Evolutionary conservation across 257 asterid genomes (phyloP), one percentile per base, ranked within the genome.

Genomic region (Rehmannia glutinosa): DNA sequence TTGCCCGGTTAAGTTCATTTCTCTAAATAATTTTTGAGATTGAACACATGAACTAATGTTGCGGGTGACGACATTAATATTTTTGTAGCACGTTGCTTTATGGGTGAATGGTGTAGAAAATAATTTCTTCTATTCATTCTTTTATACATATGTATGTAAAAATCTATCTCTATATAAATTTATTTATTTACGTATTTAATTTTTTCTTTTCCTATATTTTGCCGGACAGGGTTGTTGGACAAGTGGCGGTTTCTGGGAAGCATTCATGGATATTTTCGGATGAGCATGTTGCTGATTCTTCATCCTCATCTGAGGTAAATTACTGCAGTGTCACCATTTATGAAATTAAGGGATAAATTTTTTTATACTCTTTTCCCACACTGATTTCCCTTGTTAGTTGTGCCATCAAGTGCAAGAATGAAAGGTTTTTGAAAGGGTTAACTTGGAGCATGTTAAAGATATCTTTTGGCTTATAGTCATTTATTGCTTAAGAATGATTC

Each of bases 191-290:
- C 41, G 24, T 63, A 20, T 30, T 3, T 56, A 6, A 28, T 6
- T 39, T 36, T 46, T 50, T 69, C 36, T 53, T 72, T 68, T 58
- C 36, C 8, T 63, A 6, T 72, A 2, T 74, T 72, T 36, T 58
- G 53, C 53, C 73, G 61, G 46, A 64, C 84, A 90, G 99, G 80
- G 76, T 86, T 78, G 89, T 93, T 57, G 99, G 99, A 73, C 79
- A 85, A 64, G 92, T 88, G 45, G 99, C 97, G 69, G 82, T 88
- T 77, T 83, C 95, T 42, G 99, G 97, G 77, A 88, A 86, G 87
- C 92, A 90, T 80, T 77, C 82, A 62, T 93, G 99, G 99, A 68
- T 87, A 77, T 82, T 72, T 71, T 79, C 83, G 20, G 96, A 88
- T 73, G 81, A 81, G 73, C 69, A 69, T 72, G 73, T 62, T 58